A percentile compares a stretch with the other conserved stretches of the same genome.
phyloP scores from a whole-genome alignment of 805 yeast species.

The Wickerhamomyces xylosicus region DNA sequence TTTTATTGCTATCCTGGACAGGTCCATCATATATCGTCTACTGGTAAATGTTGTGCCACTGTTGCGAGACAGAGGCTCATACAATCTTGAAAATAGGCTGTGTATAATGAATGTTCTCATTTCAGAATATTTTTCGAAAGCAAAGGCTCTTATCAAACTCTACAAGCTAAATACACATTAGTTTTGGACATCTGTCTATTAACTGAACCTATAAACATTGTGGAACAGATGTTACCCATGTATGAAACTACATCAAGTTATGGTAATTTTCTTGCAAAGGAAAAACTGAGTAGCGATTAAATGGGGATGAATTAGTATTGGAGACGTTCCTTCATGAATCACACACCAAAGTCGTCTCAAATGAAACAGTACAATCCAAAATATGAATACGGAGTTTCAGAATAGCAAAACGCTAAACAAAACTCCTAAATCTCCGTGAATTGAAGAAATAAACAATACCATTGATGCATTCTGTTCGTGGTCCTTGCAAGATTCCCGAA shows the following conservation, averaged over 20 bases:
- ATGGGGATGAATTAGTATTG: background rate
- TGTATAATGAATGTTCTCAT: no score
- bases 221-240: background rate
- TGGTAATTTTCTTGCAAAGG: background rate
- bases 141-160: no score
- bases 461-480: background rate
- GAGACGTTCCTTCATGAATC: background rate
- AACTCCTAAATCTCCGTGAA: background rate
- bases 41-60: no score
- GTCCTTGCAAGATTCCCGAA: background rate
- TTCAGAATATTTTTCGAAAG: no score
- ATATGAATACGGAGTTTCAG: background rate
- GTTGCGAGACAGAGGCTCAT: no score
- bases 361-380: background rate
- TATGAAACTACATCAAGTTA: background rate
- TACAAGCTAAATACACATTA: no score
- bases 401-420: background rate
- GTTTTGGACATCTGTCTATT: no score
- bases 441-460: no score
- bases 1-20: no score
- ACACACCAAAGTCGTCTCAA: background rate
- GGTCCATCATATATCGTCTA: no score
- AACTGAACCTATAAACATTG: background rate
- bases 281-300: background rate
- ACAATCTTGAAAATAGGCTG: no score